Base-by-base conservation (phyloP, 164 flowering plant species). In the Pachysandra terminalis region DNA sequence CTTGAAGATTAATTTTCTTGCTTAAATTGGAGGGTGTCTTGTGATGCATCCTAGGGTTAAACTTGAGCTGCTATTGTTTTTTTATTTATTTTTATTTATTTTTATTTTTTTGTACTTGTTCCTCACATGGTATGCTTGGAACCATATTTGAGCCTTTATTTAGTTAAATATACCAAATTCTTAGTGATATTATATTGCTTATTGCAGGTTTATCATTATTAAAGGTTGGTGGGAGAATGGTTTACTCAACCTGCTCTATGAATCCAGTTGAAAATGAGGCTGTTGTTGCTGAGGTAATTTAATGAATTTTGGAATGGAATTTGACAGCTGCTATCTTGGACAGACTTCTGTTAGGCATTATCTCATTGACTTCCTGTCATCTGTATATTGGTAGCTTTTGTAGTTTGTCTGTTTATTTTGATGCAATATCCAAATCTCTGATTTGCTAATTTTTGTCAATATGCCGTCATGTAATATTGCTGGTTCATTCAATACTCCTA, bases 161-260 rank as follows among this genome's bases (percentile, higher is more conserved):
- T 22, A 16, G 25, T 10, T 12, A 17, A 15, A 26, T 52, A 25
- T 45, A 17, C 15, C 51, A 45, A 28, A 32, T 9, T 49, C 52
- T 14, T 63, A 51, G 16, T 35, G 49, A 61, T 37, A 16, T 49
- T 24, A 19, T n/a, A 16, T 55, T 55, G 66, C 63, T 49, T 17
- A 24, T 60, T 74, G 66, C 83, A 96, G 99, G 99, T 68, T 14
- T 89, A 65, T 69, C 93, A 59, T 81, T 96, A 81, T 95, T 96
- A 68, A 90, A 90, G 81, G 95, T 87, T 68, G 99, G 97, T 76
- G 98, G 98, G 56, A 81, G 91, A 77, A 89, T 96, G 95, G 93
- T 96, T 59, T 96, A 96, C 81, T 96, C 99, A 65, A 96, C 99
- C 56, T 96, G 99, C 82, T 93, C 99, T 13, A 93, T 96, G 98